These are phyloP conservation scores for Candida pseudoglaebosa DNA, from an alignment of 805 yeast species.

Conservation along the genomic window DNA sequence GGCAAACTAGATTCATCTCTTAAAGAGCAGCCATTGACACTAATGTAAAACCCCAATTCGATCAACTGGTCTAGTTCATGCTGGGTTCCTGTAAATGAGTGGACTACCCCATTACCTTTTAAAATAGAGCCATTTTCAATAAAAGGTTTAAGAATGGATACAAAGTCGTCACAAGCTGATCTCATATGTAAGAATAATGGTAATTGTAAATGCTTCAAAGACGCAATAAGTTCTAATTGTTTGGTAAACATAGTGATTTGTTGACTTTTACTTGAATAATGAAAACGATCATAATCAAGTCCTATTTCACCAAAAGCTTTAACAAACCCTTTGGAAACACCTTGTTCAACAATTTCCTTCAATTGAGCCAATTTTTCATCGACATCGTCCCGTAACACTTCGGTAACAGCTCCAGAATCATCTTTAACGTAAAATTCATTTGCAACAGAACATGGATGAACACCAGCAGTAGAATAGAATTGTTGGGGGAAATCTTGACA, in stretches of 20 bases:
- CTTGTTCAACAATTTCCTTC: conserved; percentile 44
- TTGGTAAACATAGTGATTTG: conserved; percentile 65
- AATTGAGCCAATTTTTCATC: conserved; percentile 47
- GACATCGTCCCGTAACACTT: conserved; percentile 33
- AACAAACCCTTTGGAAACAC: conserved; percentile 49
- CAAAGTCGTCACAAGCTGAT: conserved; percentile 76
- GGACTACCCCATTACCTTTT: conserved; percentile 74
- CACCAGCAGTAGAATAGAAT: conserved; percentile 75
- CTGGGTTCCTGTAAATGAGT: conserved; percentile 84
- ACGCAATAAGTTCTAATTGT: conserved; percentile 63
- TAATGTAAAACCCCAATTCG: conserved; percentile 60
- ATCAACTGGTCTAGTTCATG: conserved; percentile 60
- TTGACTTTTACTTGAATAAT: conserved; percentile 63
- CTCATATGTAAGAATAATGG: conserved; percentile 93
- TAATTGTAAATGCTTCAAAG: conserved; percentile 41
- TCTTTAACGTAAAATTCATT: conserved; percentile 31
- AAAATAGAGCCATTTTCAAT: conserved; percentile 38
- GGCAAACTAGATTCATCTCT: conserved; percentile 69
- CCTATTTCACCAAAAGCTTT: conserved; percentile 95
- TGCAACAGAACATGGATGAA: conserved; percentile 87
- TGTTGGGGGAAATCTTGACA: conserved; percentile 35
- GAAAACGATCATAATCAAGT: conserved; percentile 85
- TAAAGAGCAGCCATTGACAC: conserved; percentile 92
- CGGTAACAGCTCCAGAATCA: conserved; percentile 16
- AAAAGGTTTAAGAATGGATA: conserved; percentile 59